These are phyloP conservation scores for Diplocarpon rosae DNA, from an alignment of 2,329 filamentous ascomycete genomes.

Conservation along the genomic window DNA sequence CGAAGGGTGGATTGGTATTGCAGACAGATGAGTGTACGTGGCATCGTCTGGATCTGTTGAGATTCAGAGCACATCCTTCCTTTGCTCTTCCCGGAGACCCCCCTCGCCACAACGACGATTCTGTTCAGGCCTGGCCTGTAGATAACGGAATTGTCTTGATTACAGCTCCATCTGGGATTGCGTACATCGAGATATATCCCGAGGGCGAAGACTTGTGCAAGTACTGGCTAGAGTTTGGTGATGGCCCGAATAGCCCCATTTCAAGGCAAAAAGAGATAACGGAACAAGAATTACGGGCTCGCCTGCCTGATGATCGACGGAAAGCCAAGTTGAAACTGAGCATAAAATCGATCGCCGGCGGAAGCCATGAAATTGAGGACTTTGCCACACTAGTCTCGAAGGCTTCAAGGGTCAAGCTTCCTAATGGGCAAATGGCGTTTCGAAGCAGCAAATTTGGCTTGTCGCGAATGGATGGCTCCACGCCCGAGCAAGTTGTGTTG, in stretches of 20 bases:
- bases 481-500: constrained; percentile 64
- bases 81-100: constrained; percentile 75
- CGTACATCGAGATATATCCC: constrained; percentile 72
- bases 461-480: constrained; percentile 58
- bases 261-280: constrained; percentile 64
- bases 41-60: constrained; percentile 81
- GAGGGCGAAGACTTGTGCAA: constrained; percentile 75
- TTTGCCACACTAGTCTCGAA: constrained; percentile 60
- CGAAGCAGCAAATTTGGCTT: constrained; percentile 63
- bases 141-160: constrained; percentile 67
- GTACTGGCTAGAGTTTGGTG: constrained; percentile 69
- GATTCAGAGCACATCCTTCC: constrained; percentile 82
- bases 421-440: constrained; percentile 64
- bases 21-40: constrained; percentile 78
- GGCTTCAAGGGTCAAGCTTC: constrained; percentile 60
- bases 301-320: constrained; percentile 61
- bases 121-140: constrained; percentile 76
- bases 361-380: constrained; percentile 67
- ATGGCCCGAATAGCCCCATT: constrained; percentile 47
- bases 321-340: constrained; percentile 60
- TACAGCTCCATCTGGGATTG: constrained; percentile 70
- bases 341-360: constrained; percentile 67
- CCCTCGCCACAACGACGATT: constrained; percentile 52
- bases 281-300: constrained; percentile 62
- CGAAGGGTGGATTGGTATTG: constrained; percentile 64